Conservation (phyloP, 2,329 filamentous ascomycete genomes). For the Lecanicillium sp. region DNA sequence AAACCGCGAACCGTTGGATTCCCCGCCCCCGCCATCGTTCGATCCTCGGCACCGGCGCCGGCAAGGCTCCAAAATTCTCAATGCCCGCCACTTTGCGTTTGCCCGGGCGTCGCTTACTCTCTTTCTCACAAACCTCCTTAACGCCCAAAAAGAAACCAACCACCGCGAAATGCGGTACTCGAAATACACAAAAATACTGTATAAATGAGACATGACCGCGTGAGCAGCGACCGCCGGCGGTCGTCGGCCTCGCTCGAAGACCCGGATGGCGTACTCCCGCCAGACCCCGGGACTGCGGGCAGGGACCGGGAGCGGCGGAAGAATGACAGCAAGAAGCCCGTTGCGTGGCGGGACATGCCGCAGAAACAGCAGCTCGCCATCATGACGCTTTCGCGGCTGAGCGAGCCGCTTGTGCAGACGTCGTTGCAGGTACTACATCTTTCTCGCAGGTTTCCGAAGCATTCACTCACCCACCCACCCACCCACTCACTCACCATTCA, state of each 20-base stretch:
- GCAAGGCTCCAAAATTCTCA: constrained; percentile 5
- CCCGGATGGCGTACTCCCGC: constrained; percentile 7
- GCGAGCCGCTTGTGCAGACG: constrained; percentile 76
- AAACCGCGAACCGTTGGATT: too few species aligned
- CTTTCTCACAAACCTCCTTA: background rate
- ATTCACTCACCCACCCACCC: too few species aligned
- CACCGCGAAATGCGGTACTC: background rate
- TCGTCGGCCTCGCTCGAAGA: background rate
- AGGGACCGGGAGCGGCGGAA: background rate
- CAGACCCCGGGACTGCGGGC: background rate
- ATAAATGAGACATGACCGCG: background rate
- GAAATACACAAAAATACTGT: background rate
- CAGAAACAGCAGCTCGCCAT: constrained; percentile 72
- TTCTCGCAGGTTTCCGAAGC: background rate
- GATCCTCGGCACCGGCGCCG: constrained; percentile 7
- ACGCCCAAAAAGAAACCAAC: background rate
- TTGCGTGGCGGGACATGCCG: constrained; percentile 63
- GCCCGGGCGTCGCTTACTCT: background rate
- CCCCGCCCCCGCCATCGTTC: too few species aligned
- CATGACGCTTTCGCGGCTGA: constrained; percentile 70
- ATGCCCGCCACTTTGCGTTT: background rate
- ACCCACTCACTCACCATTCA: too few species aligned
- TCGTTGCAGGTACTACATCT: constrained; percentile 46
- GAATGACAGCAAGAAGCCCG: constrained; percentile 17
- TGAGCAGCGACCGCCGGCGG: background rate